A percentile compares a stretch with the other conserved stretches of the same genome.
Evolutionary conservation across 306 rosid genomes (phyloP).

Genomic region (Ziziphus jujuba): DNA sequence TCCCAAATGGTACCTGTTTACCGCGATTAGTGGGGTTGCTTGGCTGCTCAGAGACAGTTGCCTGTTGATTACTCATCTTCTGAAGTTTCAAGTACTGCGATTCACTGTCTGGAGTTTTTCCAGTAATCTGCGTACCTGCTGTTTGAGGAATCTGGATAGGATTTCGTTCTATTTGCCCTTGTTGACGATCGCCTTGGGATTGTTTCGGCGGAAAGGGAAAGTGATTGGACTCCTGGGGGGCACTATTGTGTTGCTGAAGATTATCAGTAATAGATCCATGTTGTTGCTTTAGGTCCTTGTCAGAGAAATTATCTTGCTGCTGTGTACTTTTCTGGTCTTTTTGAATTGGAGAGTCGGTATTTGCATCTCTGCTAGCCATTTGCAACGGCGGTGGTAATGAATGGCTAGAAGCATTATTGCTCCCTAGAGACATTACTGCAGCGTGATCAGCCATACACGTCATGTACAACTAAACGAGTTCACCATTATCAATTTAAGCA

Average conservation of each 20-base stretch:
- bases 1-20: conserved; percentile 81
- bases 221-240: conserved; percentile 39
- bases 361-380: conserved; percentile 41
- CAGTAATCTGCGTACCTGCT: conserved; percentile 42
- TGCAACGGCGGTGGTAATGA: conserved; percentile 47
- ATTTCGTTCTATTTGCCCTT: conserved; percentile 39
- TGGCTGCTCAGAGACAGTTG: conserved; percentile 57
- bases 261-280: conserved; percentile 41
- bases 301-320: conserved; percentile 58
- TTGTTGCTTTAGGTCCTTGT: conserved; percentile 53
- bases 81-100: conserved; percentile 83
- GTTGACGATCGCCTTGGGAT: conserved; percentile 55
- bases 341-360: conserved; percentile 49
- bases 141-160: conserved; percentile 60
- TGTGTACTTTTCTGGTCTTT: conserved; percentile 45
- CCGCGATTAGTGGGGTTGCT: conserved; percentile 50
- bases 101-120: conserved; percentile 53
- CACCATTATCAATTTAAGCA: neutral
- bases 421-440: conserved; percentile 52
- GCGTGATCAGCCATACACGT: conserved; percentile 15
- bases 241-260: conserved; percentile 43
- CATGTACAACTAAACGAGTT: conserved; percentile 1
- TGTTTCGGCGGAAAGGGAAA: conserved; percentile 47
- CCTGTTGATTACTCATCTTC: conserved; percentile 94
- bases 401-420: conserved; percentile 52